Evolutionary conservation across 73 alveolate species (phyloP).

Genomic region (Tetrahymena elliotti): DNA sequence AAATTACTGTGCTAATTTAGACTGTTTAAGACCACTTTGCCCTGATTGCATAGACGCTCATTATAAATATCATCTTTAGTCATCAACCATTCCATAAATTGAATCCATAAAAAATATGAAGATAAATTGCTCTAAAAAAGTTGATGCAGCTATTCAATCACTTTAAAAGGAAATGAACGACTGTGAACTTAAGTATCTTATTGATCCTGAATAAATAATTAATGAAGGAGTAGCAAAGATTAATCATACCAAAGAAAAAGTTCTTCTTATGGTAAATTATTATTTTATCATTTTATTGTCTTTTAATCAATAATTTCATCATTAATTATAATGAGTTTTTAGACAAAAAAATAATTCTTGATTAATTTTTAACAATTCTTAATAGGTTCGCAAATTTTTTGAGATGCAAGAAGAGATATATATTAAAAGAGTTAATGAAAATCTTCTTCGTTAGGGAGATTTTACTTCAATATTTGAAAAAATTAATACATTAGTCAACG

Average conservation of each 20-base stretch:
- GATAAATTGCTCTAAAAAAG: conserved; percentile 22
- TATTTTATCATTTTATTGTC: not conserved
- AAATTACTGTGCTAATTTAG: conserved; percentile 30
- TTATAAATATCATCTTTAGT: conserved; percentile 1
- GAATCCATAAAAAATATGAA: conserved; percentile 16
- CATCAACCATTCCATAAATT: conserved; percentile 8
- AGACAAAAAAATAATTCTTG: not conserved
- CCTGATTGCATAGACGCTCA: conserved; percentile 40
- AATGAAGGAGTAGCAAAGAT: conserved; percentile 15
- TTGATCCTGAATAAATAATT: conserved; percentile 34
- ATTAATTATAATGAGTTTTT: too few species aligned
- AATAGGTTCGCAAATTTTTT: conserved; percentile 6
- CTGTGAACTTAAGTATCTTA: conserved; percentile 1
- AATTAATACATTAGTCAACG: not conserved
- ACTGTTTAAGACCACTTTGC: conserved; percentile 24
- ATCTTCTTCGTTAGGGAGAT: not conserved
- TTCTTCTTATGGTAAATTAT: not conserved
- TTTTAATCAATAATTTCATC: too few species aligned
- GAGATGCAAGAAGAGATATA: conserved; percentile 9
- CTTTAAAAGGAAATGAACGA: conserved; percentile 4
- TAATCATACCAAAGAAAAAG: conserved; percentile 9
- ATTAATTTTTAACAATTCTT: not conserved
- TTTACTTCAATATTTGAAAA: conserved; percentile 13
- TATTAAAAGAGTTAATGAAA: conserved; percentile 19
- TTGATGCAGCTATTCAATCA: conserved; percentile 18